A percentile compares a stretch with the other conserved stretches of the same genome.
phyloP scores from a whole-genome alignment of 164 flowering plant genomes.

The Brasenia schreberi region DNA sequence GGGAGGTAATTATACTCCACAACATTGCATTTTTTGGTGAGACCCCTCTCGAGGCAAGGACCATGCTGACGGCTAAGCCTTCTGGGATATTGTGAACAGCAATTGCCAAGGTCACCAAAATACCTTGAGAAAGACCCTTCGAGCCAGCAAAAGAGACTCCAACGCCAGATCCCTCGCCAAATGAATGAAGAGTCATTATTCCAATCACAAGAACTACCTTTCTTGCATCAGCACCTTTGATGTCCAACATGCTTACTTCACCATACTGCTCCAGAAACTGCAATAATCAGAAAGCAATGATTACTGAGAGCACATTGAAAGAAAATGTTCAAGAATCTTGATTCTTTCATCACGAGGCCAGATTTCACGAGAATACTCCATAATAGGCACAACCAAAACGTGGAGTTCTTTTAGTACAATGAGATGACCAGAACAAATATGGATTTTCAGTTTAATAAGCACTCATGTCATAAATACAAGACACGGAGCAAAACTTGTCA shows the following conservation, averaged over 20 bases:
- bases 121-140: slow-evolving; percentile 90
- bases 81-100: slow-evolving; percentile 99
- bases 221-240: slow-evolving; percentile 95
- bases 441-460: too few species aligned
- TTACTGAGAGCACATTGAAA: background rate
- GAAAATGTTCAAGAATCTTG: too few species aligned
- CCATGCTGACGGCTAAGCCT: slow-evolving; percentile 98
- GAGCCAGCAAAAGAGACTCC: slow-evolving; percentile 99
- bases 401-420: too few species aligned
- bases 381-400: too few species aligned
- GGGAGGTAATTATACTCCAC: slow-evolving; percentile 96
- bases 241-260: slow-evolving; percentile 97
- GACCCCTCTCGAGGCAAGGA: slow-evolving; percentile 89
- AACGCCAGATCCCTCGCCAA: slow-evolving; percentile 99
- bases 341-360: too few species aligned
- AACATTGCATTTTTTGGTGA: slow-evolving; percentile 97
- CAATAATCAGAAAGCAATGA: slow-evolving; percentile 3
- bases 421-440: too few species aligned
- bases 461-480: too few species aligned
- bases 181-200: slow-evolving; percentile 98
- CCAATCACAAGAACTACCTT: slow-evolving; percentile 93
- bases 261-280: slow-evolving; percentile 93
- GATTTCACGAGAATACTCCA: too few species aligned
- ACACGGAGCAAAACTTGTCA: too few species aligned
- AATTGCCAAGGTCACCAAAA: slow-evolving; percentile 86